phyloP scores from a whole-genome alignment of 371 early-diverging fungal species.

The Chytridium lagenaria region DNA sequence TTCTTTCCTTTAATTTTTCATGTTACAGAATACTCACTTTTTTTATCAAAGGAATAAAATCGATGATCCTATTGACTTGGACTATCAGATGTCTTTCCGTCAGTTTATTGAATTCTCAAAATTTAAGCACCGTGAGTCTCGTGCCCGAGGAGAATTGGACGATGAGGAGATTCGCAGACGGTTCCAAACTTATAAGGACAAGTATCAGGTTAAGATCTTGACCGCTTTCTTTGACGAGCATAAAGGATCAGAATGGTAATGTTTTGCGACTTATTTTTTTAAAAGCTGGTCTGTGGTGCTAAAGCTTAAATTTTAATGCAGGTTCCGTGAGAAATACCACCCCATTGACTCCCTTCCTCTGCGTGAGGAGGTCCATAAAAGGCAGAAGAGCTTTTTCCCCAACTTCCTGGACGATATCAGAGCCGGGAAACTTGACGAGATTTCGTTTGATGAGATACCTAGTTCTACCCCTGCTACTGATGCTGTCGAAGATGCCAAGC shows the following conservation, averaged over 20 bases:
- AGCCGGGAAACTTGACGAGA: conserved; percentile 74
- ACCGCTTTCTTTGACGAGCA: conserved; percentile 77
- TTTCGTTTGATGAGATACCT: conserved; percentile 66
- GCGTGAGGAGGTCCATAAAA: conserved; percentile 59
- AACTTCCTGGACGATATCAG: conserved; percentile 70
- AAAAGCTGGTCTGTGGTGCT: background rate
- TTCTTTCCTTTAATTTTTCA: too few relatives aligned
- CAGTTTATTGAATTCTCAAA: conserved; percentile 79
- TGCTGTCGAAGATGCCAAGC: conserved; percentile 46
- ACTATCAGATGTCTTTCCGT: conserved; percentile 77
- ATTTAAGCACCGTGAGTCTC: background rate
- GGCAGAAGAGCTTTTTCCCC: conserved; percentile 62
- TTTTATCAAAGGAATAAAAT: background rate
- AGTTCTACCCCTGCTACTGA: conserved; percentile 47
- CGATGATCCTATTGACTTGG: conserved; percentile 76
- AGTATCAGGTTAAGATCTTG: conserved; percentile 69
- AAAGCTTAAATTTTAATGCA: conserved; percentile 21
- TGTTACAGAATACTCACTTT: too few relatives aligned
- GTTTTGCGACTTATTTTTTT: conserved; percentile 10
- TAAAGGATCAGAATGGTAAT: conserved; percentile 86
- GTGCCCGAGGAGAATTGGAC: too few relatives aligned
- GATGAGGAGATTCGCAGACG: conserved; percentile 81
- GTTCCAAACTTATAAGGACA: conserved; percentile 82
- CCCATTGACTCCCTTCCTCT: conserved; percentile 67
- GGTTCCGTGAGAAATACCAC: conserved; percentile 89